phyloP scores from a whole-genome alignment of 495 filamentous ascomycete genomes.

The Penicillium malachiteum region DNA sequence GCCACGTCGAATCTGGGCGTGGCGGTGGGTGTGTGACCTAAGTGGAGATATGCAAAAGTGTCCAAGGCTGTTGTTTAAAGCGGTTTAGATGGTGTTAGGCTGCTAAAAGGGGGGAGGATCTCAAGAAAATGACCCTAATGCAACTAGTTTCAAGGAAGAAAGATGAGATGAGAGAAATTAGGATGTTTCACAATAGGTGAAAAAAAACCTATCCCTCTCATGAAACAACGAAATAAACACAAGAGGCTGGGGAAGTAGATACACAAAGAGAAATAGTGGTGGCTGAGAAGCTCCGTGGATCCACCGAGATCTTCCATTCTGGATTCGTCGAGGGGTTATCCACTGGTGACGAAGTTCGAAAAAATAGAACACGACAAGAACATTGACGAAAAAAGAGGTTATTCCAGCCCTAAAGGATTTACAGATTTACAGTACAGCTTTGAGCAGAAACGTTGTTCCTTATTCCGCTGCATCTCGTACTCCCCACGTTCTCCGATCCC shows the following conservation, averaged over 20 bases:
- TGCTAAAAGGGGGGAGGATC: neutral
- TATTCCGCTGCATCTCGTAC: neutral
- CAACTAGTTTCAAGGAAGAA: neutral
- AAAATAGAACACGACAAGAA: neutral
- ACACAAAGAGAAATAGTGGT: constrained; percentile 23
- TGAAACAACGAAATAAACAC: constrained; percentile 19
- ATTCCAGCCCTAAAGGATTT: neutral
- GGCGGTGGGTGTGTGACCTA: constrained; percentile 22
- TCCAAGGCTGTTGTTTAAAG: no score
- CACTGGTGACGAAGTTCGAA: neutral
- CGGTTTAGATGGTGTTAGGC: neutral
- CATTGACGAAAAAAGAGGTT: neutral
- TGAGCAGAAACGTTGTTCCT: constrained; percentile 2
- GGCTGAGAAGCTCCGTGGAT: constrained; percentile 21
- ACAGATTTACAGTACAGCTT: neutral
- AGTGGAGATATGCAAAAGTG: neutral
- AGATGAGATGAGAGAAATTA: neutral
- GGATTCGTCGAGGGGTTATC: neutral
- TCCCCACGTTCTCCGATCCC: constrained; percentile 11
- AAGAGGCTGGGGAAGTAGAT: constrained; percentile 25
- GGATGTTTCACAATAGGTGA: neutral
- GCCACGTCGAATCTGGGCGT: constrained; percentile 36
- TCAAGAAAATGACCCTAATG: neutral
- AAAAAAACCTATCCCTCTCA: neutral
- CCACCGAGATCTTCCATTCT: constrained; percentile 19